These are phyloP conservation scores for Calocera viscosa DNA, from an alignment of 768 basidiomycete genomes.

Conservation along the genomic window DNA sequence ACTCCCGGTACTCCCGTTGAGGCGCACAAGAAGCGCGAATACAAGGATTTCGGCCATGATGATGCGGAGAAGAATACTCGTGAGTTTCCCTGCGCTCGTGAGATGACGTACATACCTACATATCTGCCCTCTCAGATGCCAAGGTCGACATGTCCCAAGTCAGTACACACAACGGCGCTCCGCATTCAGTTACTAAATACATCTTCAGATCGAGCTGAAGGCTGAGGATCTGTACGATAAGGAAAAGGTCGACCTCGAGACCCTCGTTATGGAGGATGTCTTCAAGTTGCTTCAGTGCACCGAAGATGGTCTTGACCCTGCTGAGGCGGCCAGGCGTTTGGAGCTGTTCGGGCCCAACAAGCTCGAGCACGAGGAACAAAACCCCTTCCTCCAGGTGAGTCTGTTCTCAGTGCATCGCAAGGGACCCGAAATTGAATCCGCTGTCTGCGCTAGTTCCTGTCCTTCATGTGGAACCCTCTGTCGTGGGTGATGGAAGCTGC, in stretches of 20 bases:
- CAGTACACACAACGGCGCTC: not conserved
- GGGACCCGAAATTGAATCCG: not conserved
- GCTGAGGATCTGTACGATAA: slow-evolving; percentile 94
- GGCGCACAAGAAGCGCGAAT: slow-evolving; percentile 59
- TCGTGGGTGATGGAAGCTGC: slow-evolving; percentile 99
- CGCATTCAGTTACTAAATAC: not conserved
- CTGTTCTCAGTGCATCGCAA: slow-evolving; percentile 8
- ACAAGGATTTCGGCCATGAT: slow-evolving; percentile 75
- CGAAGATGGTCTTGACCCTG: slow-evolving; percentile 59
- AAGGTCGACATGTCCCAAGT: slow-evolving; percentile 78
- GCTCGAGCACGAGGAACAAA: slow-evolving; percentile 81
- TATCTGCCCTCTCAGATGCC: slow-evolving; percentile 42
- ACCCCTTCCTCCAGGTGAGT: slow-evolving; percentile 71
- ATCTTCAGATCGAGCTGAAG: slow-evolving; percentile 60
- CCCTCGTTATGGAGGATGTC: slow-evolving; percentile 90
- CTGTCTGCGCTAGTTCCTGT: slow-evolving; percentile 49
- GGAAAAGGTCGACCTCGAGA: slow-evolving; percentile 98
- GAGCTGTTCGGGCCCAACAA: slow-evolving; percentile 95
- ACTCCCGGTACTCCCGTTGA: slow-evolving; percentile 13
- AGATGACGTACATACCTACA: not conserved
- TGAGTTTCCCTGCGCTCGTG: slow-evolving; percentile 27
- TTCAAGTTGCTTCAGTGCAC: slow-evolving; percentile 89
- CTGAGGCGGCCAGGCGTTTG: slow-evolving; percentile 71
- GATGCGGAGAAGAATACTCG: slow-evolving; percentile 48
- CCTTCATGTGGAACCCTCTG: slow-evolving; percentile 99